These are phyloP conservation scores for Microcyclospora tardicrescens DNA, from an alignment of 2,329 filamentous ascomycete genomes.

Conservation along the genomic window DNA sequence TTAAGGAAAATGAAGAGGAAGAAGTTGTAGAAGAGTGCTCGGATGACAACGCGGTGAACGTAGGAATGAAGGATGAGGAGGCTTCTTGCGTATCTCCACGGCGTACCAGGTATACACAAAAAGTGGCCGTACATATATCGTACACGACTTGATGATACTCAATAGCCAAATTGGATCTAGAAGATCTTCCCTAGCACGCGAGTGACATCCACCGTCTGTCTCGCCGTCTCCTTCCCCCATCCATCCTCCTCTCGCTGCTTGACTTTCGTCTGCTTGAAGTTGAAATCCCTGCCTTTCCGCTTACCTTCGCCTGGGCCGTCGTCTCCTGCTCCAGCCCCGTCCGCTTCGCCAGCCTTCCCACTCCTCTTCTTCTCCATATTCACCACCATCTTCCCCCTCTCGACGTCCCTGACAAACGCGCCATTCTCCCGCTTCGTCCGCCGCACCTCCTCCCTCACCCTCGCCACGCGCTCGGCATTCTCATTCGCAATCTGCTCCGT, in stretches of 20 bases:
- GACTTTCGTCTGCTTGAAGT: conserved; percentile 49
- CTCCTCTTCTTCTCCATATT: conserved; percentile 49
- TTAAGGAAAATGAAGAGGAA: neutral
- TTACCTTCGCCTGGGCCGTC: conserved; percentile 19
- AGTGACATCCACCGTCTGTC: conserved; percentile 2
- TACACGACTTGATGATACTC: too few relatives aligned
- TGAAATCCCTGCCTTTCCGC: conserved; percentile 22
- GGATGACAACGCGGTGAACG: too few relatives aligned
- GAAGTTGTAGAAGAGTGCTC: neutral
- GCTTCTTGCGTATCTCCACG: too few relatives aligned
- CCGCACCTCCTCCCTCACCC: conserved; percentile 65
- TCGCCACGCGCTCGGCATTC: conserved; percentile 63
- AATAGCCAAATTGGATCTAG: neutral
- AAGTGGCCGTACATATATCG: too few relatives aligned
- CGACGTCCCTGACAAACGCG: conserved; percentile 65
- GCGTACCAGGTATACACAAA: too few relatives aligned
- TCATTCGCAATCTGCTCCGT: conserved; percentile 71
- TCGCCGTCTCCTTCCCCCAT: conserved; percentile 2
- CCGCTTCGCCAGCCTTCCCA: conserved; percentile 41
- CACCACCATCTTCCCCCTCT: conserved; percentile 66
- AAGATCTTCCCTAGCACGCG: conserved; percentile 11
- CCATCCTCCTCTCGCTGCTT: conserved; percentile 5
- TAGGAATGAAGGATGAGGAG: too few relatives aligned
- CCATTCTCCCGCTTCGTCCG: conserved; percentile 68
- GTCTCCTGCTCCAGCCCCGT: conserved; percentile 13